Evolutionary conservation across 2,329 filamentous ascomycete species (phyloP), one percentile per base, ranked within the genome.

Genomic region (Macrophomina pseudophaseolina): DNA sequence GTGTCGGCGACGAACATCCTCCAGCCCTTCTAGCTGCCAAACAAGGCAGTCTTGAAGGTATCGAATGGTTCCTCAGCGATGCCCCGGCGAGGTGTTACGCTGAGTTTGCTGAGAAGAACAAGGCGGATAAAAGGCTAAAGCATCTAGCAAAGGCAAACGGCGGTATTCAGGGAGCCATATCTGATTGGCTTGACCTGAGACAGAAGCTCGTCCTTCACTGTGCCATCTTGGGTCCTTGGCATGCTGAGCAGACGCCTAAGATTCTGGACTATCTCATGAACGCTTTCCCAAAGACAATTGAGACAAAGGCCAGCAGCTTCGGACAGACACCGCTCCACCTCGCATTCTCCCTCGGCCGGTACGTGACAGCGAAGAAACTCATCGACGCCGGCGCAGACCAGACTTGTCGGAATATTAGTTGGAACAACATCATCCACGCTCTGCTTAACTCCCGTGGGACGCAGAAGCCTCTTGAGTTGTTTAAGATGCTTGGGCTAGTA

Each of bases 21-120:
- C 91, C 89, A 3, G 78, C 91, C 8, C 82, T 91, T 1, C 79
- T 84, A 68, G 88, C 89, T 52, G 88, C 86, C 12, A 71, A 79
- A 8, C 71, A 72, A 1, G 87, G 88, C 3, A 90, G 82, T 23
- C 74, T 94, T n/a, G 86, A 90, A 46, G 84, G 85, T 18, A 86
- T 92, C 0, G 88, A 95, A 73, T 96, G 91, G 87, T 92, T 94
- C 75, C 77, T 93, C 65, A 88, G 90, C 66, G 90, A 92, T 68
- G 85, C 87, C 0, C 91, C 92, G 0, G 79, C 87, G 70, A 83
- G 88, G 33, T 82, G 86, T 64, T 95, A 95, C 72, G 77, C 84
- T 32, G 87, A 92, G 53, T 95, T 93, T 73, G 84, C 88, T 0
- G 85, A 88, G 69, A 76, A 81, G 1, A 85, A 91, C 65, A 82